Conservation (phyloP, 2,329 filamentous ascomycete genomes). For the Botrytis paeoniae region DNA sequence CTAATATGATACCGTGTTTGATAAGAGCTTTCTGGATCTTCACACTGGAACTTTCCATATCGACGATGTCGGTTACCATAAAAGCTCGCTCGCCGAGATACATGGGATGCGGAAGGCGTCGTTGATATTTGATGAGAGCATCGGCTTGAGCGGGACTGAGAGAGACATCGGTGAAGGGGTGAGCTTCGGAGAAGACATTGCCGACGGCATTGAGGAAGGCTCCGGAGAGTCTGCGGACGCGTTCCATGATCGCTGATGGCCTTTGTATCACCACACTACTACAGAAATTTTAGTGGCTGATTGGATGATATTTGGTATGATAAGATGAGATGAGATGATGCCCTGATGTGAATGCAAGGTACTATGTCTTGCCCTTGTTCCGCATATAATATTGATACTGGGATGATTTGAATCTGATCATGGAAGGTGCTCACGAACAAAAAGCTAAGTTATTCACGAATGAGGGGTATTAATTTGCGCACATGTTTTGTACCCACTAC, state of each 20-base stretch:
- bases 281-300: background rate
- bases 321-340: background rate
- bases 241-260: background rate
- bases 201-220: constrained; percentile 22
- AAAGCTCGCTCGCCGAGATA: constrained; percentile 25
- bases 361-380: background rate
- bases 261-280: background rate
- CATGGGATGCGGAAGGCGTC: constrained; percentile 17
- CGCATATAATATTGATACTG: background rate
- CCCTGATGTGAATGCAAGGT: constrained; percentile 2
- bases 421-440: constrained; percentile 10
- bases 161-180: constrained; percentile 26
- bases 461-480: background rate
- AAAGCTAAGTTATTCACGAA: background rate
- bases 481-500: constrained; percentile 1
- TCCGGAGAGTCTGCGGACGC: constrained; percentile 24
- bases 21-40: constrained; percentile 27
- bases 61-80: constrained; percentile 23
- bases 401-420: background rate
- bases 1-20: constrained; percentile 21
- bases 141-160: constrained; percentile 26
- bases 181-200: constrained; percentile 27
- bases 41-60: constrained; percentile 10
- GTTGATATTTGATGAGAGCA: constrained; percentile 26
- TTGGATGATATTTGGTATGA: background rate